These are phyloP conservation scores for Ustilago loliicola DNA, from an alignment of 1,284 basidiomycete species.

Conservation along the genomic window DNA sequence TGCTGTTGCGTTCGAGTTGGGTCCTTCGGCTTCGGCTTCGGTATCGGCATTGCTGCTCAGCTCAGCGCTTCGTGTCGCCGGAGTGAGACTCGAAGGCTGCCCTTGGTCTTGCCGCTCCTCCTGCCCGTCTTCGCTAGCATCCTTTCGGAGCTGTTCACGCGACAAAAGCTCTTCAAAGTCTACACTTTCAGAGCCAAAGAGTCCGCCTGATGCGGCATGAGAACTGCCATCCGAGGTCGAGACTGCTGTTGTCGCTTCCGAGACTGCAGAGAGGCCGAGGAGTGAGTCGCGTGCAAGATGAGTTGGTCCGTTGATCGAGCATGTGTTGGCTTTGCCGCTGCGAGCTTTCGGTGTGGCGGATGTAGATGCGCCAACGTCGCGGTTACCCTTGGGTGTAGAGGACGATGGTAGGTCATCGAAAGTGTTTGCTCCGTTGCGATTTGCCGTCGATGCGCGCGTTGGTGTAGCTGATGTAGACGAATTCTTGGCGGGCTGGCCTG, in stretches of 20 bases:
- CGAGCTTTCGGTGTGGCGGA: slow-evolving; percentile 31
- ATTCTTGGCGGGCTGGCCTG: slow-evolving; percentile 2
- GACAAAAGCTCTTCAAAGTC: slow-evolving; percentile 47
- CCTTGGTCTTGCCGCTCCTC: background rate
- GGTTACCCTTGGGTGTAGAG: slow-evolving; percentile 32
- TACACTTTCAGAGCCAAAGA: slow-evolving; percentile 50
- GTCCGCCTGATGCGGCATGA: slow-evolving; percentile 26
- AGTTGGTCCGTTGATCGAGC: slow-evolving; percentile 15
- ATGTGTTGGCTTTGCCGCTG: background rate
- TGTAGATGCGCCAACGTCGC: background rate
- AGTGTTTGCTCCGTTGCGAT: background rate
- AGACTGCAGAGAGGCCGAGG: slow-evolving; percentile 44
- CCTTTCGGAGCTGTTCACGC: slow-evolving; percentile 28
- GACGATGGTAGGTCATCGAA: slow-evolving; percentile 29
- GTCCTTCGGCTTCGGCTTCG: slow-evolving; percentile 3
- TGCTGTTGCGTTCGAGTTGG: slow-evolving; percentile 14
- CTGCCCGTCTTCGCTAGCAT: slow-evolving; percentile 2
- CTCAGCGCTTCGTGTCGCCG: background rate
- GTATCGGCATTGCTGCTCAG: slow-evolving; percentile 1
- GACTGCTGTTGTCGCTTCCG: slow-evolving; percentile 40
- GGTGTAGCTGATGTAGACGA: slow-evolving; percentile 22
- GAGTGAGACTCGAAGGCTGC: background rate
- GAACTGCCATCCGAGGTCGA: slow-evolving; percentile 29
- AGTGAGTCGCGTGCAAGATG: slow-evolving; percentile 38
- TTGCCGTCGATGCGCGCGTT: slow-evolving; percentile 17